These are phyloP conservation scores for Pholiota molesta DNA, from an alignment of 768 basidiomycete species.

Conservation along the genomic window DNA sequence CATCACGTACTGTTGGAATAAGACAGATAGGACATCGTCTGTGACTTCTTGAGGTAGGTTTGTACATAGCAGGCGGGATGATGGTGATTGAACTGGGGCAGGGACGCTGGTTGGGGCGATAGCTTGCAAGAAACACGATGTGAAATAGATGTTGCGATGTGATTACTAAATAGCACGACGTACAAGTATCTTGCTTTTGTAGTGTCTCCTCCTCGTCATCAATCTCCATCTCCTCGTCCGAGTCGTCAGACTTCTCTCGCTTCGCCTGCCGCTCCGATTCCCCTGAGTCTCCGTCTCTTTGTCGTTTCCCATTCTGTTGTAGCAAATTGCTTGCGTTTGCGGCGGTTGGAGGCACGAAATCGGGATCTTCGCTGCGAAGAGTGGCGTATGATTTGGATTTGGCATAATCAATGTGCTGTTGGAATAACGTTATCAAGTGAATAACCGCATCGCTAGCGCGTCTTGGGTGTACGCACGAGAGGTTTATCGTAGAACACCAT, in stretches of 20 bases:
- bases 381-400: conserved; percentile 90
- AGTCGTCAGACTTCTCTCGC: conserved; percentile 66
- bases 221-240: conserved; percentile 88
- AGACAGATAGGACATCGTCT: conserved; percentile 79
- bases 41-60: conserved; percentile 93
- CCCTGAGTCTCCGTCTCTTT: conserved; percentile 61
- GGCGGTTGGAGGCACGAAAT: conserved; percentile 74
- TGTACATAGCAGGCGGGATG: conserved; percentile 71
- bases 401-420: conserved; percentile 89
- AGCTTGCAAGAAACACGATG: conserved; percentile 32
- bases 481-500: conserved; percentile 93
- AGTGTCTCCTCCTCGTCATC: conserved; percentile 81
- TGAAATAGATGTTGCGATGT: conserved; percentile 33
- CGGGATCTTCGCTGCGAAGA: conserved; percentile 74
- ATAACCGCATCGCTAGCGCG: conserved; percentile 8
- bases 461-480: conserved; percentile 59
- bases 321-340: conserved; percentile 56
- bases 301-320: conserved; percentile 61
- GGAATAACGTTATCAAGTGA: conserved; percentile 10
- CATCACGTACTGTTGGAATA: conserved; percentile 86
- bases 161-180: conserved; percentile 35
- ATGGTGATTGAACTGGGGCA: conserved; percentile 53
- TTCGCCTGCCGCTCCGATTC: conserved; percentile 63
- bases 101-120: conserved; percentile 43
- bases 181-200: conserved; percentile 49